Base-by-base conservation (phyloP, 2,329 filamentous ascomycete genomes). In the Microsporum canis region DNA sequence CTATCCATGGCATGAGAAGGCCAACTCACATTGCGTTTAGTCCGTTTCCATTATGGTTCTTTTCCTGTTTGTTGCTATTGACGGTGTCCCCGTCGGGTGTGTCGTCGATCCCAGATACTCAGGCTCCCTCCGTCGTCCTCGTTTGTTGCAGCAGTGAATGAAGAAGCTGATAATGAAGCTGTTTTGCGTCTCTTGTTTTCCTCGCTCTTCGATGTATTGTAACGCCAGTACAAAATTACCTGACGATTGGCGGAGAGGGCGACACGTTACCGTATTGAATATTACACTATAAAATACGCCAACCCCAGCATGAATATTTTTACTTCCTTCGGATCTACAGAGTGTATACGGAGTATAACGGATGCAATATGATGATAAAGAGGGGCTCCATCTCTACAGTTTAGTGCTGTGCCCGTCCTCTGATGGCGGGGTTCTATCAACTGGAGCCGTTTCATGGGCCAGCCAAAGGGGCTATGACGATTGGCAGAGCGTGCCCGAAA, bases 1-100 rank as follows among this genome's bases (percentile, higher is more conserved):
- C 17, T 23, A 23, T 23, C 17, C 17, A 23, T 23, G 17, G 41
- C 23, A 23, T 7, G 14, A 10, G 27, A 39, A 23, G n/a, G 23
- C 14, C 36, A 33, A 14, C 57, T 43, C 33, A 59, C 57, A 59
- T 59, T 29, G 41, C 31, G 43, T 33, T 49, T n/a, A 59, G 43
- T 49, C 43, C 27, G 39, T 47, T 59, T 31, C 57, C 57, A 59
- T 59, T 47, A 27, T 58, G 56, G 12, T 55, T 17, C 6, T n/a
- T 43, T 5, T 43, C 17, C 17, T 23, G 1, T 53, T 31, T 8
- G 8, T 31, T 34, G 49, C 31, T 55, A 31, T 17, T 10, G 45
- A 12, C 3, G 8, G 38, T 12, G 2, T 12, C 45, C 27, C 23
- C 10, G 27, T 29, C 45, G 14, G 14, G 45, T 49, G 14, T 49